Evolutionary conservation across 2,329 filamentous ascomycete species (phyloP), one percentile per base, ranked within the genome.

Genomic region (Mollisia scopiformis): DNA sequence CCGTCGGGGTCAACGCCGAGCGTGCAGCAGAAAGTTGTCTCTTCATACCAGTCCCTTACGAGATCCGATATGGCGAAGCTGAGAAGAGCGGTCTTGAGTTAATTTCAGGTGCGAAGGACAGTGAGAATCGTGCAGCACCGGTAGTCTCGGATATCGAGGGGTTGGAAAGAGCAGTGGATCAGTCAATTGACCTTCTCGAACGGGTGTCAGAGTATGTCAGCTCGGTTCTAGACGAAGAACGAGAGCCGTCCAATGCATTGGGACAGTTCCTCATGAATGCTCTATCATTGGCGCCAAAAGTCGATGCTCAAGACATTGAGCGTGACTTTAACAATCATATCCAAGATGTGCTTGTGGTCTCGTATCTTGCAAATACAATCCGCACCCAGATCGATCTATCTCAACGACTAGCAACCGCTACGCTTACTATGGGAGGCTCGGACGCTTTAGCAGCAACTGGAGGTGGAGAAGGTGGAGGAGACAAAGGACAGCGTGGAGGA

Each of bases 301-400:
- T 98, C 63, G 92, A 97, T 72, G 82, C 89, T 37, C 85, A 88
- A 64, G 90, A 96, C 76, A 93, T 99, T 74, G 95, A 99, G 84
- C 86, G 90, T 75, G 93, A 98, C 82, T 99, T 99, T 87, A 99
- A 99, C 87, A 97, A 96, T 83, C 95, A 99, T 82, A 93, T 99
- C 78, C 95, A 99, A 82, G 95, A 99, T 77, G 93, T 99, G 63
- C 88, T 99, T 68, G 93, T 98, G 77, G 93, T 99, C 72, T 96
- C 93, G 69, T 99, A 99, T 82, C 86, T 99, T 67, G 93, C 95
- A 76, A 99, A 98, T 84, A 97, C 93, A 68, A 97, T 98, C 80
- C 92, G 94, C 78, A 98, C 94, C 70, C 95, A 99, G 82, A 97
- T 99, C 81, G 95, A 98, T 74, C 88, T 99, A 62, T 96, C 93